Percentiles rank a stretch among this genome's conserved stretches.
Conservation (phyloP, 345 rosid genomes). For the Gossypium stocksii region DNA sequence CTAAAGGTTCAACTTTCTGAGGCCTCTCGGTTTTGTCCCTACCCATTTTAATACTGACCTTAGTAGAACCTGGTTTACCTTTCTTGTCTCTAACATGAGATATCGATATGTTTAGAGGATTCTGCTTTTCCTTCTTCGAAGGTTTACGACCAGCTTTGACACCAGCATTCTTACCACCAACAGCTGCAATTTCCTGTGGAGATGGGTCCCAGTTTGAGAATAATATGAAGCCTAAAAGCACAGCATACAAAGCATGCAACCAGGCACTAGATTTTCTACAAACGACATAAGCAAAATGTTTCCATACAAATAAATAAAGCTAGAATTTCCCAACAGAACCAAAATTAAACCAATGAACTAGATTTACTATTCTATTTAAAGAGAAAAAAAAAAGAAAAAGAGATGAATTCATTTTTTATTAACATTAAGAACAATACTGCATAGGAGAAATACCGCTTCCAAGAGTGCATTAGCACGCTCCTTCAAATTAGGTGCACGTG, state of each 20-base stretch:
- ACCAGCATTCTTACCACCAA: conserved; percentile 64
- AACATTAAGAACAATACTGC: background rate
- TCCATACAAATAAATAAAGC: background rate
- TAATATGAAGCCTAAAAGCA: conserved; percentile 5
- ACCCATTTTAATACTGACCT: conserved; percentile 29
- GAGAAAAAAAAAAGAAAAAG: background rate
- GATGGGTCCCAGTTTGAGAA: conserved; percentile 4
- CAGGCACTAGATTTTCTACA: background rate
- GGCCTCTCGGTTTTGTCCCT: conserved; percentile 58
- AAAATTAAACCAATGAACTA: background rate
- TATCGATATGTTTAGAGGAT: conserved; percentile 36
- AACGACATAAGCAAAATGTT: no score
- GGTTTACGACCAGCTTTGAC: conserved; percentile 66
- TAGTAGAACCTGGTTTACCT: conserved; percentile 47
- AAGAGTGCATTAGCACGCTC: conserved; percentile 98
- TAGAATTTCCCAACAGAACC: conserved; percentile 6
- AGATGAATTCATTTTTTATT: background rate
- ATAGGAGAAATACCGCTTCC: conserved; percentile 60
- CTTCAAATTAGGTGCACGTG: conserved; percentile 95
- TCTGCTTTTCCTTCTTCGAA: conserved; percentile 61
- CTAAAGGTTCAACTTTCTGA: conserved; percentile 63
- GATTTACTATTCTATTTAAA: background rate
- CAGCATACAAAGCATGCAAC: background rate
- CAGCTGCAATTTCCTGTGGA: conserved; percentile 73
- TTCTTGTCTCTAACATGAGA: conserved; percentile 50